Conservation (phyloP, 441 rosid genomes). For the Erodium moschatum region DNA sequence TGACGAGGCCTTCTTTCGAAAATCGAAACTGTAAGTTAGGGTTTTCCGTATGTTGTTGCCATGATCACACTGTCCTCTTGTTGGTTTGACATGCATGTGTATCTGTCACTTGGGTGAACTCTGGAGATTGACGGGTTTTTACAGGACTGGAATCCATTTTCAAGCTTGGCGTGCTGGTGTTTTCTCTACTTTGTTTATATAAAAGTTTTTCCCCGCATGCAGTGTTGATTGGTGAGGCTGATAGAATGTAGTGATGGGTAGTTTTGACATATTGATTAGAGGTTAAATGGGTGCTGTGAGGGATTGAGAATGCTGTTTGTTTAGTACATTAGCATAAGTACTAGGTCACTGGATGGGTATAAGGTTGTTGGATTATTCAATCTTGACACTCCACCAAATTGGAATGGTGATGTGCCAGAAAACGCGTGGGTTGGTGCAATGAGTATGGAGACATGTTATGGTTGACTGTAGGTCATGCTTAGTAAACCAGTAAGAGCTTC, state of each 20-base stretch:
- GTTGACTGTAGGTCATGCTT: background rate
- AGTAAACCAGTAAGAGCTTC: background rate
- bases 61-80: background rate
- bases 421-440: background rate
- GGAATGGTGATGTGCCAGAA: background rate
- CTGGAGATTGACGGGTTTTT: background rate
- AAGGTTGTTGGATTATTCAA: background rate
- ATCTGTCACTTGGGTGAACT: slow-evolving; percentile 4
- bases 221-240: background rate
- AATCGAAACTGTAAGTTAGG: slow-evolving; percentile 1
- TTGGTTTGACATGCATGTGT: slow-evolving; percentile 9
- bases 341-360: no score
- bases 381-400: background rate
- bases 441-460: background rate
- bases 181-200: background rate
- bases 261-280: background rate
- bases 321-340: no score
- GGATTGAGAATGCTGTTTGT: background rate
- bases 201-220: background rate
- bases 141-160: background rate
- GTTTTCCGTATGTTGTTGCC: background rate
- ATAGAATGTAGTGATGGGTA: background rate
- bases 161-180: background rate
- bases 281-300: background rate
- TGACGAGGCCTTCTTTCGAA: background rate